Evolutionary conservation across 2,329 filamentous ascomycete species (phyloP).

Genomic region (Pseudogymnoascus sp.): DNA sequence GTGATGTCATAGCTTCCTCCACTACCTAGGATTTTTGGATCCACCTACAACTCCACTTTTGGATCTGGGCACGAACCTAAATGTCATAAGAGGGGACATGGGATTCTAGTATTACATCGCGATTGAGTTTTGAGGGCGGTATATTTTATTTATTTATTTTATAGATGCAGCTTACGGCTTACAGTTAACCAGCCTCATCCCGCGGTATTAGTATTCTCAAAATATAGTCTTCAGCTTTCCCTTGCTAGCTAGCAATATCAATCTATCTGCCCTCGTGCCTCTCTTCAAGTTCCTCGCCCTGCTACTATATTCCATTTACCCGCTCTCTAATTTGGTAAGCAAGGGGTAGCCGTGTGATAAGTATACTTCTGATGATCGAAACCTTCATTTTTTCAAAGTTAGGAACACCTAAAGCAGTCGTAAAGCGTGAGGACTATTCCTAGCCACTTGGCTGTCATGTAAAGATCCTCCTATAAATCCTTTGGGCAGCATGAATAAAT

Average conservation of each 20-base stretch:
- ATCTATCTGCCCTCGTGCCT: background rate
- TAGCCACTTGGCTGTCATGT: background rate
- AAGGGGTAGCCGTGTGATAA: background rate
- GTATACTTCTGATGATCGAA: background rate
- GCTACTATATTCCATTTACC: background rate
- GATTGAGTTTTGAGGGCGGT: background rate
- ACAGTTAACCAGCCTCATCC: background rate
- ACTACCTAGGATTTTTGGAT: background rate
- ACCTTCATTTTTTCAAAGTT: background rate
- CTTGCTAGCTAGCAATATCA: background rate
- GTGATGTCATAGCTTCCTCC: background rate
- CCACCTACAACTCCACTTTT: background rate
- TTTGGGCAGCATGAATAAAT: background rate
- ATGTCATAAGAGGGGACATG: background rate
- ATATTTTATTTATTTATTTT: background rate
- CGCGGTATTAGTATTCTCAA: background rate
- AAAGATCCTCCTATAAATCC: too few relatives aligned
- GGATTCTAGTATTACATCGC: background rate
- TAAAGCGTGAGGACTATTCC: too few relatives aligned
- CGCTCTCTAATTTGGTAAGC: background rate
- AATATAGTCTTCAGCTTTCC: background rate
- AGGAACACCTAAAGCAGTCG: too few relatives aligned
- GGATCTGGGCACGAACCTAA: background rate
- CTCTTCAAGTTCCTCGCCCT: background rate
- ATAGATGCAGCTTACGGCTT: too few relatives aligned